A percentile compares a stretch with the other conserved stretches of the same genome.
Conservation (phyloP, 108 stramenopile genomes). For the Thalassiosira profunda region DNA sequence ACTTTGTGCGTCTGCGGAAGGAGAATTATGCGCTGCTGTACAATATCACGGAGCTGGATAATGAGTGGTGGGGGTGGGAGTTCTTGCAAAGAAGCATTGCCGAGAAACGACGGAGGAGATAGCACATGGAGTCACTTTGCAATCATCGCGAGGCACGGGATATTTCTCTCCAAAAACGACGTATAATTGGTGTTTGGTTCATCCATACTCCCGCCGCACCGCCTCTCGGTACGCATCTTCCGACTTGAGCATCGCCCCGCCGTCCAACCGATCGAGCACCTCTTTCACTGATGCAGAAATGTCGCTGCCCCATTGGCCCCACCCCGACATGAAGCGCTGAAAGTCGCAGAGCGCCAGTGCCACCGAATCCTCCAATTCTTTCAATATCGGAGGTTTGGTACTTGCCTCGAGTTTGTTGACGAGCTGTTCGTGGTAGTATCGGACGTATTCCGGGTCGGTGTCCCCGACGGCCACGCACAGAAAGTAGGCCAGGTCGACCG, state of each 20-base stretch:
- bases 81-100: background rate
- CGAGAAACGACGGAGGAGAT: no score
- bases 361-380: constrained; percentile 56
- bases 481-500: constrained; percentile 79
- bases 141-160: no score
- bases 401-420: constrained; percentile 5
- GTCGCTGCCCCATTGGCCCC: constrained; percentile 78
- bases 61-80: background rate
- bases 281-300: constrained; percentile 26
- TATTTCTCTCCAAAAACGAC: no score
- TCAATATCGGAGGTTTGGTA: constrained; percentile 33
- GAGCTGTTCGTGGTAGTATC: constrained; percentile 49
- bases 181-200: no score
- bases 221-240: constrained; percentile 68
- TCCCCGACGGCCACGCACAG: constrained; percentile 51
- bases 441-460: constrained; percentile 19
- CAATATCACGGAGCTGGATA: constrained; percentile 4
- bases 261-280: constrained; percentile 59
- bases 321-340: constrained; percentile 72
- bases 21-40: constrained; percentile 1
- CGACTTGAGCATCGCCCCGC: constrained; percentile 51
- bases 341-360: constrained; percentile 71
- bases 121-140: no score
- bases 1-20: background rate
- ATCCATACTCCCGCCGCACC: constrained; percentile 54